Percentiles rank a stretch among this genome's conserved stretches.
These are phyloP conservation scores for Chalara sp. DNA, from an alignment of 2,329 filamentous ascomycete species.

Conservation along the genomic window DNA sequence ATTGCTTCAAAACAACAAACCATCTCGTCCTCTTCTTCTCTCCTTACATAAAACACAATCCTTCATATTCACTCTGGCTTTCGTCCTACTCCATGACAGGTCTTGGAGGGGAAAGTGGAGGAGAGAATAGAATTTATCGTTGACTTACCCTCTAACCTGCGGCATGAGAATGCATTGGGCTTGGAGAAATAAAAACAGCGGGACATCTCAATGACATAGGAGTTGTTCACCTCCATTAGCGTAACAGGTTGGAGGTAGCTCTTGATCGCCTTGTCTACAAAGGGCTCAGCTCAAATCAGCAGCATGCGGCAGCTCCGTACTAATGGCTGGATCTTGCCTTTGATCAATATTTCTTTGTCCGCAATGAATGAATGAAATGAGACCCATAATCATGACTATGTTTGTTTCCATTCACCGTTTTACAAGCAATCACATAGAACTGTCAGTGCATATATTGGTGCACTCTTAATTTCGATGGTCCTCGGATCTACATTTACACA, in stretches of 20 bases:
- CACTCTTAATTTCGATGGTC: background rate
- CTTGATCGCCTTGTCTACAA: too few species aligned
- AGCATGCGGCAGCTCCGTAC: too few species aligned
- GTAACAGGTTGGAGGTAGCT: too few species aligned
- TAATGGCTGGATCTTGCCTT: too few species aligned
- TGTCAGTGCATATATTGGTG: too few species aligned
- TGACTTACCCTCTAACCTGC: conserved; percentile 53
- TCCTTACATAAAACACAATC: conserved; percentile 40
- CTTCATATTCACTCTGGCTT: conserved; percentile 65
- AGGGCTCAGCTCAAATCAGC: too few species aligned
- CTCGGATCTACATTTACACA: background rate
- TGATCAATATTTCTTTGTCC: too few species aligned
- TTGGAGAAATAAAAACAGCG: conserved; percentile 23
- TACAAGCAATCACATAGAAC: too few species aligned
- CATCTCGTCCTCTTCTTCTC: conserved; percentile 17
- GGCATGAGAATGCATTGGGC: conserved; percentile 30
- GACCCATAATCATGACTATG: too few species aligned
- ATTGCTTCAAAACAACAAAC: background rate
- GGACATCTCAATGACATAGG: conserved; percentile 13
- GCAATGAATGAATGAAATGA: too few species aligned
- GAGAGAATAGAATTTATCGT: conserved; percentile 47
- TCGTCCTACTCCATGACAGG: conserved; percentile 46
- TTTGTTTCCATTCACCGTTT: too few species aligned
- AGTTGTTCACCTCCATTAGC: too few species aligned
- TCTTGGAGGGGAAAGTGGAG: conserved; percentile 64